Base-by-base conservation (phyloP, 805 yeast genomes). In the Starmerella geochares region DNA sequence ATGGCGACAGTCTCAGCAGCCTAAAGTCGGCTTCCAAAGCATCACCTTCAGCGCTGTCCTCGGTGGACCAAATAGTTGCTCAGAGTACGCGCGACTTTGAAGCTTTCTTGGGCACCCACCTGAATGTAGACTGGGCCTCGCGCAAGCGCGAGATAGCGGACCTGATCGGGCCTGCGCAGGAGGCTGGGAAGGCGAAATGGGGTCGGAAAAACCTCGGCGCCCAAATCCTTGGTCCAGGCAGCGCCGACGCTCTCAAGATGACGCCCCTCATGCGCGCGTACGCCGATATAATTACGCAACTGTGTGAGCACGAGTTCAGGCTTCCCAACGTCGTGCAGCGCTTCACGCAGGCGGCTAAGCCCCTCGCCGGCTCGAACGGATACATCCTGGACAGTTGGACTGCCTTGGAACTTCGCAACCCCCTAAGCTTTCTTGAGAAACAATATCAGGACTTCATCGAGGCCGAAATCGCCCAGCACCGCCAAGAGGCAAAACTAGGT, bases 1-100 rank as follows among this genome's bases (percentile, higher is more conserved):
- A 53, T 25, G 42, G 42, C 40, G 61, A 60, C 52, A 57, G 61
- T 4, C 81, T 80, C 32, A 49, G 49, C 14, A 54, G 82, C 53
- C 71, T 71, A 39, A 84, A 81, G 60, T 65, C 87, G 52, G 75
- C 71, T 52, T 71, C 75, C 20, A 83, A 82, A 78, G 62, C 11
- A 5, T 27, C 41, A 7, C 24, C 35, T 80, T 87, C 31, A 66
- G 87, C 40, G 73, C 81, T 20, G 82, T 95, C 4, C 17, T 28
- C 35, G 17, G 86, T 90, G 55, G 96, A 88, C 62, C 86, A 80
- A 58, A 75, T 87, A 0, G 73, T 88, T 52, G 67, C 75, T 2
- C 67, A 78, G 19, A 87, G 95, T 4, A 81, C 94, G 3, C 74
- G 74, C 49, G 96, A 87, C 61, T 92, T 90, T 66, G 96, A 88